These are phyloP conservation scores for Trypethelium eluteriae DNA, from an alignment of 495 filamentous ascomycete species.

Conservation along the genomic window DNA sequence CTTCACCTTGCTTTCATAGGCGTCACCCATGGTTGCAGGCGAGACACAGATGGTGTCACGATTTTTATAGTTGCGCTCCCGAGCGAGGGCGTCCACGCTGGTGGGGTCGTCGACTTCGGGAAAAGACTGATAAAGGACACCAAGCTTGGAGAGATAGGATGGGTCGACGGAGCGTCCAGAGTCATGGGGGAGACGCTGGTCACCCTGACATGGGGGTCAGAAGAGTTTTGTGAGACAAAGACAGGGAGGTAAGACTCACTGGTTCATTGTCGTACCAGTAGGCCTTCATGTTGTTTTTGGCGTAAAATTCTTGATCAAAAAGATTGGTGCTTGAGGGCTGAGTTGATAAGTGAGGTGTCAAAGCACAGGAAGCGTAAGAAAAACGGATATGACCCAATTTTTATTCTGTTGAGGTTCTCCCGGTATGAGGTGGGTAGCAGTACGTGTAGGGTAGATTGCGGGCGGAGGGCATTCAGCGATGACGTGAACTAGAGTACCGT, in stretches of 20 bases:
- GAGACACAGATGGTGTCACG: conserved; percentile 89
- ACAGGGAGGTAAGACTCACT: conserved; percentile 43
- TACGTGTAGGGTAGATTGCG: too few species aligned
- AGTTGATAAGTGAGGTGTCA: not conserved
- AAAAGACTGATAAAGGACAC: conserved; percentile 69
- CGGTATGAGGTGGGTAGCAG: too few species aligned
- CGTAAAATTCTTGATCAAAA: not conserved
- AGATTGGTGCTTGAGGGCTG: not conserved
- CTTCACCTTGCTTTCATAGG: conserved; percentile 86
- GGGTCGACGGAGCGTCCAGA: conserved; percentile 56
- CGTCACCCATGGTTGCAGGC: conserved; percentile 72
- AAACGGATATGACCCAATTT: too few species aligned
- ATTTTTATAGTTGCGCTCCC: conserved; percentile 79
- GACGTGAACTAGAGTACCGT: too few species aligned
- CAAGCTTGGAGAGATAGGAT: conserved; percentile 60
- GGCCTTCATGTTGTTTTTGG: conserved; percentile 54
- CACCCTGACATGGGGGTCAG: conserved; percentile 50
- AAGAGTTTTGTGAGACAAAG: not conserved
- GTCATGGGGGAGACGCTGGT: conserved; percentile 86
- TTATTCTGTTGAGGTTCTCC: too few species aligned
- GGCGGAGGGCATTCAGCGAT: too few species aligned
- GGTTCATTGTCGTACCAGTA: conserved; percentile 76
- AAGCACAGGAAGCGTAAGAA: not conserved
- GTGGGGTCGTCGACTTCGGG: conserved; percentile 37
- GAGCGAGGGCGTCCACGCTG: conserved; percentile 64